Conservation (phyloP, 23 red algal species). For the Gracilaria domingensis region DNA sequence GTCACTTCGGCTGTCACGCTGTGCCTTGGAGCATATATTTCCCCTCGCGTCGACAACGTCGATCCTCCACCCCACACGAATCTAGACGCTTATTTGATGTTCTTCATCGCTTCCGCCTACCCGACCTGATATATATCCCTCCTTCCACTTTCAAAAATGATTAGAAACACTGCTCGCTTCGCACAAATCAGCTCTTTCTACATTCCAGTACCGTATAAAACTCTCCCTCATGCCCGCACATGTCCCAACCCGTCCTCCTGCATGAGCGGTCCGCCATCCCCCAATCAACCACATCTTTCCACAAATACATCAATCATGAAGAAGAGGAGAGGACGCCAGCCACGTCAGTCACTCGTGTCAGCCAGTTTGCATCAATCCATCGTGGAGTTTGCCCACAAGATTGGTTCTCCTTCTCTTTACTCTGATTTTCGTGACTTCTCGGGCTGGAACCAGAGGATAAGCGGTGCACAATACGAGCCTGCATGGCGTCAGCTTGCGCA, state of each 20-base stretch:
- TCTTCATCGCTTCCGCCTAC: not conserved
- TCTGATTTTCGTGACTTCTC: conserved; percentile 48
- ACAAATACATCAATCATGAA: conserved; percentile 52
- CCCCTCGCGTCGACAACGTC: not conserved
- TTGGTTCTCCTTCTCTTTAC: conserved; percentile 35
- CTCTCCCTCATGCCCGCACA: not conserved
- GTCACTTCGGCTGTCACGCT: not conserved
- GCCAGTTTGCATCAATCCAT: conserved; percentile 39
- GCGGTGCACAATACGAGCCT: conserved; percentile 12
- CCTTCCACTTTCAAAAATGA: not conserved
- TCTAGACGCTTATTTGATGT: conserved; percentile 4
- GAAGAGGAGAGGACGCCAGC: conserved; percentile 54
- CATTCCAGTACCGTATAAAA: not conserved
- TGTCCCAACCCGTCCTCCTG: not conserved
- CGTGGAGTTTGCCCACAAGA: conserved; percentile 19
- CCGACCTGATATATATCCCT: not conserved
- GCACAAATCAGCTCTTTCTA: not conserved
- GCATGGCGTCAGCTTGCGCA: conserved; percentile 42
- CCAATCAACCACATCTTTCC: conserved; percentile 23
- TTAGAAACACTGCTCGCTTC: not conserved
- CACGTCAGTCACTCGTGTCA: conserved; percentile 39
- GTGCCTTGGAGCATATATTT: not conserved
- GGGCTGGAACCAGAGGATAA: conserved; percentile 36
- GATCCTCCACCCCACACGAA: not conserved
- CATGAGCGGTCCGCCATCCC: conserved; percentile 20